phyloP scores from a whole-genome alignment of 257 asterid genomes.

The Linaria vulgaris region DNA sequence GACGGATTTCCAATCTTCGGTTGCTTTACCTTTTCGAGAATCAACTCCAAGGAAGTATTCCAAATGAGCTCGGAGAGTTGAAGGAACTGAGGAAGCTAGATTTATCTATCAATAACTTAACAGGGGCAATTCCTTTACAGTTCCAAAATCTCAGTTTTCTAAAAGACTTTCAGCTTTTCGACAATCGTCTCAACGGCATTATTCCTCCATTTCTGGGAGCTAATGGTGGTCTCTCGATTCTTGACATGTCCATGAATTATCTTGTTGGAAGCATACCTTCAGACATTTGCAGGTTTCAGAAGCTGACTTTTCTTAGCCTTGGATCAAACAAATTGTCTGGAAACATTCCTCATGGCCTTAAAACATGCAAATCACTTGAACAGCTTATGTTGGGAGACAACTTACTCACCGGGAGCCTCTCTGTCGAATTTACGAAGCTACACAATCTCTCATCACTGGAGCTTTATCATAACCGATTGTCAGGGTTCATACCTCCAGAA shows the following conservation, averaged over 20 bases:
- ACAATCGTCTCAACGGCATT: slow-evolving; percentile 59
- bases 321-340: slow-evolving; percentile 73
- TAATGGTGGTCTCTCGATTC: slow-evolving; percentile 54
- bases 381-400: slow-evolving; percentile 83
- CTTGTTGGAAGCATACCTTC: slow-evolving; percentile 73
- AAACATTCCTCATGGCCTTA: slow-evolving; percentile 70
- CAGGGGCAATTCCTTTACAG: slow-evolving; percentile 66
- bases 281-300: slow-evolving; percentile 53
- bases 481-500: slow-evolving; percentile 67
- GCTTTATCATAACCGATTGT: slow-evolving; percentile 63
- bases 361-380: slow-evolving; percentile 73
- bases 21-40: slow-evolving; percentile 80
- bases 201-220: slow-evolving; percentile 72
- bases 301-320: slow-evolving; percentile 60
- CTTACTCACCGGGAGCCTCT: slow-evolving; percentile 72
- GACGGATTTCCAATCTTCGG: slow-evolving; percentile 43
- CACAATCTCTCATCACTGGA: slow-evolving; percentile 79
- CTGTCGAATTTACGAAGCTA: slow-evolving; percentile 60
- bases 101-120: slow-evolving; percentile 69
- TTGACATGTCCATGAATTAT: slow-evolving; percentile 71
- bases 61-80: slow-evolving; percentile 56
- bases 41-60: slow-evolving; percentile 58
- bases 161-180: slow-evolving; percentile 68
- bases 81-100: slow-evolving; percentile 52
- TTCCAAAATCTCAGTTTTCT: slow-evolving; percentile 59